phyloP scores from a whole-genome alignment of 2,329 filamentous ascomycete species.

The Didymella glomerata region DNA sequence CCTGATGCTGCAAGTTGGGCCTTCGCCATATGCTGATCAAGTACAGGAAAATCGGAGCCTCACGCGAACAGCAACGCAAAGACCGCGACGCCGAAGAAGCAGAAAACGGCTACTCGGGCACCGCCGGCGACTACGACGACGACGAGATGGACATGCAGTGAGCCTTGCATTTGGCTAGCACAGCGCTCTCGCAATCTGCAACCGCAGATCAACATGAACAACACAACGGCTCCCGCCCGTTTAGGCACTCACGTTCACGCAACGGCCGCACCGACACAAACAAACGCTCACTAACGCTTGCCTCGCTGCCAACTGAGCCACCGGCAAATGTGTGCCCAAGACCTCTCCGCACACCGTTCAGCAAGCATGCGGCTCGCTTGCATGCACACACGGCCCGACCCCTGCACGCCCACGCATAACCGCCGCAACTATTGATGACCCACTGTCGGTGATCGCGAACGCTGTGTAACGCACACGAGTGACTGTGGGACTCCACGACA shows the following conservation, averaged over 20 bases:
- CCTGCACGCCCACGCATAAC: slow-evolving; percentile 21
- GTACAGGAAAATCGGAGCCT: slow-evolving; percentile 77
- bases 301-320: slow-evolving; percentile 2
- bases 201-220: neutral
- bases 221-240: slow-evolving; percentile 1
- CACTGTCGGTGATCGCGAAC: slow-evolving; percentile 10
- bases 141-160: slow-evolving; percentile 52
- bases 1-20: no score
- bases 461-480: slow-evolving; percentile 12
- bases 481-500: neutral
- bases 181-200: neutral
- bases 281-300: slow-evolving; percentile 2
- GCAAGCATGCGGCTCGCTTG: slow-evolving; percentile 18
- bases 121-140: slow-evolving; percentile 70
- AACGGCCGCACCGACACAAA: neutral
- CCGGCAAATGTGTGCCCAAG: slow-evolving; percentile 14
- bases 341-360: slow-evolving; percentile 8
- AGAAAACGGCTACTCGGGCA: slow-evolving; percentile 62
- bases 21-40: slow-evolving; percentile 17
- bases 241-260: slow-evolving; percentile 9
- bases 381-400: slow-evolving; percentile 19
- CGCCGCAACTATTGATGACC: slow-evolving; percentile 21
- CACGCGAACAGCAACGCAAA: slow-evolving; percentile 76
- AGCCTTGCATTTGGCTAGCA: slow-evolving; percentile 7
- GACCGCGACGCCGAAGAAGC: slow-evolving; percentile 78